Percentiles rank a stretch among this genome's conserved stretches.
phyloP scores from a whole-genome alignment of 169 alveolate genomes.

The Pseudocohnilembus persalinus region DNA sequence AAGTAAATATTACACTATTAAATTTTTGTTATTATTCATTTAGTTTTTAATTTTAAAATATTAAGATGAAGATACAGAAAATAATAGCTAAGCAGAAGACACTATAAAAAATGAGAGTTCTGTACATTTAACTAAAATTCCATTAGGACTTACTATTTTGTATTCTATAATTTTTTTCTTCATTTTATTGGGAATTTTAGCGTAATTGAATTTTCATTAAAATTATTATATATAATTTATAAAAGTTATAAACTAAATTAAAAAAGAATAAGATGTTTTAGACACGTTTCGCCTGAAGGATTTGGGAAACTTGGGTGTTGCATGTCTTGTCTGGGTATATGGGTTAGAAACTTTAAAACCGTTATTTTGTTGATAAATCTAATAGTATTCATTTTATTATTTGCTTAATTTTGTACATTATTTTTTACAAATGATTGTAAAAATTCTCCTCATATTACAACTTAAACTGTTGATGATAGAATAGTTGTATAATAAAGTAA shows the following conservation, averaged over 20 bases:
- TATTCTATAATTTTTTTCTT: background rate
- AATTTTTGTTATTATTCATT: background rate
- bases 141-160: background rate
- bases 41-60: background rate
- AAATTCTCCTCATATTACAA: background rate
- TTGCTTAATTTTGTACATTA: background rate
- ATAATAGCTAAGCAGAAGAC: background rate
- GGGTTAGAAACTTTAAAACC: background rate
- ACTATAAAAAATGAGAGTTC: background rate
- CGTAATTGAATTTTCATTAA: background rate
- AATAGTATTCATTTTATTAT: background rate
- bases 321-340: background rate
- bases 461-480: background rate
- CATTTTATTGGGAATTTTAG: background rate
- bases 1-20: background rate
- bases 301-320: background rate
- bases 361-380: background rate
- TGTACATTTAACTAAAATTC: background rate
- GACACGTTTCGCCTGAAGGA: background rate
- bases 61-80: background rate
- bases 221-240: no score
- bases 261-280: background rate
- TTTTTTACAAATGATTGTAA: slow-evolving; percentile 15
- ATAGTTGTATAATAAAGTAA: background rate
- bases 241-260: background rate